Conservation (phyloP, 169 alveolate species). For the Plasmodium adleri region DNA sequence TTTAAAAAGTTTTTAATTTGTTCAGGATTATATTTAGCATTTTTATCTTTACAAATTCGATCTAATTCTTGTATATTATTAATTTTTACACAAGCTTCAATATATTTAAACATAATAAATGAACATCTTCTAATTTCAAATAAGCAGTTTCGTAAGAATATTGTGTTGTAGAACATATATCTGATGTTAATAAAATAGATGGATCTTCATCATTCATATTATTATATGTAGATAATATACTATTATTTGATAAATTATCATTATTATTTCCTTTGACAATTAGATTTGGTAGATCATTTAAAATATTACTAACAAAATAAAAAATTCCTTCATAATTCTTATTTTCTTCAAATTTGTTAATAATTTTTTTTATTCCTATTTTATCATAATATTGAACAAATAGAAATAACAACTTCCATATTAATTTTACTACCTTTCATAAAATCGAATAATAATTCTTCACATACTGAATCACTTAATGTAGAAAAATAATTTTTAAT, state of each 20-base stretch:
- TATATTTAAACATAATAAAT: constrained; percentile 91
- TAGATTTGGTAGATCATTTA: constrained; percentile 59
- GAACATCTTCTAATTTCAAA: constrained; percentile 74
- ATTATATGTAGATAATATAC: constrained; percentile 13
- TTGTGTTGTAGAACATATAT: constrained; percentile 43
- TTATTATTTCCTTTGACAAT: constrained; percentile 2
- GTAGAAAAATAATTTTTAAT: constrained; percentile 71
- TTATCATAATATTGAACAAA: constrained; percentile 78
- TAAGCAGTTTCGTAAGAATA: constrained; percentile 58
- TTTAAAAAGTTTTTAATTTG: constrained; percentile 97
- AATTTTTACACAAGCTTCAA: constrained; percentile 97
- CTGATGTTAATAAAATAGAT: constrained; percentile 77
- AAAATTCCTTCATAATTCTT: constrained; percentile 75
- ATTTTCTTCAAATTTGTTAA: constrained; percentile 78
- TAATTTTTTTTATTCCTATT: constrained; percentile 82
- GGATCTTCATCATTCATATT: constrained; percentile 59
- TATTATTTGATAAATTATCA: background rate
- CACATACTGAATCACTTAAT: constrained; percentile 66
- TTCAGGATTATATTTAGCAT: constrained; percentile 94
- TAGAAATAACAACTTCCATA: constrained; percentile 79
- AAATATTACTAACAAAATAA: constrained; percentile 73
- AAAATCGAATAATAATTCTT: constrained; percentile 80
- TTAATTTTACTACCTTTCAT: constrained; percentile 77
- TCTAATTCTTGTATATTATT: constrained; percentile 97
- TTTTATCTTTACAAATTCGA: constrained; percentile 96